Conservation (phyloP, 2,329 filamentous ascomycete genomes). For the Ophiosphaerella herpotricha region DNA sequence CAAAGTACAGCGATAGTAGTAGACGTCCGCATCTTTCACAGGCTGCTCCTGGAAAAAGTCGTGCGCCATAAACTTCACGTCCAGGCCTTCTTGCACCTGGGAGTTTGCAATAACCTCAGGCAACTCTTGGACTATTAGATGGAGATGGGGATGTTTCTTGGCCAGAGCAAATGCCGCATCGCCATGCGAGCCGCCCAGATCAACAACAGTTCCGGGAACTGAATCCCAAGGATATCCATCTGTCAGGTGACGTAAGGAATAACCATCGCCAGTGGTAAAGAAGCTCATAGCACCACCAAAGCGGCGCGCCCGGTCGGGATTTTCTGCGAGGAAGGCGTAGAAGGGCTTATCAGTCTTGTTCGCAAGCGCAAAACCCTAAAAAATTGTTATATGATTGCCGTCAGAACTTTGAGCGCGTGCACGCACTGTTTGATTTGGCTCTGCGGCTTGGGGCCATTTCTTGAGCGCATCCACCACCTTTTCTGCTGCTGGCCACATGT, state of each 20-base stretch:
- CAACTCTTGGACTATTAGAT: slow-evolving; percentile 24
- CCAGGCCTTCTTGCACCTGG: slow-evolving; percentile 6
- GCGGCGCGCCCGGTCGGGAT: not conserved
- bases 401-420: no score
- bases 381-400: not conserved
- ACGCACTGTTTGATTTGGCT: no score
- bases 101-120: slow-evolving; percentile 15
- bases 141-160: slow-evolving; percentile 9
- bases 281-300: slow-evolving; percentile 17
- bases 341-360: no score
- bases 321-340: no score
- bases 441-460: no score
- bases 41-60: slow-evolving; percentile 25
- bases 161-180: slow-evolving; percentile 18
- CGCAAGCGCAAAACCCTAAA: no score
- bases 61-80: slow-evolving; percentile 21
- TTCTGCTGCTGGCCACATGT: slow-evolving; percentile 7
- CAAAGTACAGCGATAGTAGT: slow-evolving; percentile 46
- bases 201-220: slow-evolving; percentile 18
- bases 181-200: slow-evolving; percentile 25
- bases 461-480: slow-evolving; percentile 1
- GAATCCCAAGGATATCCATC: slow-evolving; percentile 11
- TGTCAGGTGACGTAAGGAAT: slow-evolving; percentile 10
- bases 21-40: slow-evolving; percentile 36
- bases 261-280: slow-evolving; percentile 6